Conservation (phyloP, 305 asterid species). For the Solanum hybrid region DNA sequence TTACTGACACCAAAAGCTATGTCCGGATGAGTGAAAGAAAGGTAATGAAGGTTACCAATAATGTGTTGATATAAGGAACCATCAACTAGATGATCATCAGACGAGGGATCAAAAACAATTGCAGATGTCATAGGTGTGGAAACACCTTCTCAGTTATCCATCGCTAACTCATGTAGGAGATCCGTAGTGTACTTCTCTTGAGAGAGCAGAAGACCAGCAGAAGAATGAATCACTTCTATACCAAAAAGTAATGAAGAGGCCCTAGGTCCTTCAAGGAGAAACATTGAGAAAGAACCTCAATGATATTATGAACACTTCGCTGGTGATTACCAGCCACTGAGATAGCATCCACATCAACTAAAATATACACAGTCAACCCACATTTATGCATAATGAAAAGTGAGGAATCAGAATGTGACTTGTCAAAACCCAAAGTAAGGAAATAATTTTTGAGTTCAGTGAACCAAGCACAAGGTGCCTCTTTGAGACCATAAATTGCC, state of each 20-base stretch:
- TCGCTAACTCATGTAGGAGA: not conserved
- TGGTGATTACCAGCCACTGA: not conserved
- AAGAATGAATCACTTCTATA: not conserved
- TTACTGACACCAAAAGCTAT: not conserved
- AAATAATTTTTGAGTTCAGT: not conserved
- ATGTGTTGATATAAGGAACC: not conserved
- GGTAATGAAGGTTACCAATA: not conserved
- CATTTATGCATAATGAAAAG: not conserved
- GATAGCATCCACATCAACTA: not conserved
- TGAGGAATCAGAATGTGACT: not conserved
- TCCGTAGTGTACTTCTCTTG: not conserved
- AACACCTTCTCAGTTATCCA: not conserved
- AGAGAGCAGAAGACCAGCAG: not conserved
- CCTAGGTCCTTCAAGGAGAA: not conserved
- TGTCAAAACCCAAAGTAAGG: not conserved
- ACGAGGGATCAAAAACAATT: not conserved
- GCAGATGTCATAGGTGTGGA: not conserved
- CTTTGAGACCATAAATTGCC: not conserved
- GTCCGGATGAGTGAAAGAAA: not conserved
- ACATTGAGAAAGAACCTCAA: not conserved
- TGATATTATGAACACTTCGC: not conserved
- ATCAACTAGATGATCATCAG: not conserved
- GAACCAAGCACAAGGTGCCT: not conserved
- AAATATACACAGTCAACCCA: not conserved
- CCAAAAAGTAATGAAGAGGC: not conserved